Conservation (phyloP, 2,329 filamentous ascomycete species). For the Thelonectria olida region DNA sequence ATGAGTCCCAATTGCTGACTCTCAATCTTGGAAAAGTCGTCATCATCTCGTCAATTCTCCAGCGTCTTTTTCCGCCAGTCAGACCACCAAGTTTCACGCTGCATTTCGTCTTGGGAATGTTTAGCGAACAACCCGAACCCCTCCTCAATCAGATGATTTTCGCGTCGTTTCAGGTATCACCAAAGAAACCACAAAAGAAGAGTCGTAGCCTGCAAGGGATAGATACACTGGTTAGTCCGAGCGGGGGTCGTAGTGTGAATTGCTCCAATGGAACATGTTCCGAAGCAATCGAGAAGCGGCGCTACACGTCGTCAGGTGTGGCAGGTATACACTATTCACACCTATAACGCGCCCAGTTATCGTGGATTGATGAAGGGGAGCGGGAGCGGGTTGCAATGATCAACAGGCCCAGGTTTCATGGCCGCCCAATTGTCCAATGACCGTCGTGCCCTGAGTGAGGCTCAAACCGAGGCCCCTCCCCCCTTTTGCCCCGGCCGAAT, state of each 20-base stretch:
- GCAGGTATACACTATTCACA: slow-evolving; percentile 10
- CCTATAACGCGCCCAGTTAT: too few relatives aligned
- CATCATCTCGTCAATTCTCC: background rate
- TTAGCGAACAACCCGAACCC: background rate
- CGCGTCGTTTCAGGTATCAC: slow-evolving; percentile 17
- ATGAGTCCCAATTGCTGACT: background rate
- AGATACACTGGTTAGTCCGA: too few relatives aligned
- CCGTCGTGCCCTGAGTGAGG: slow-evolving; percentile 14
- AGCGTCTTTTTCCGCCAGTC: background rate
- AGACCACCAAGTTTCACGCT: slow-evolving; percentile 6
- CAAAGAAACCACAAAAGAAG: too few relatives aligned
- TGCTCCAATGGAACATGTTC: background rate
- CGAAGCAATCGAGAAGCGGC: slow-evolving; percentile 5
- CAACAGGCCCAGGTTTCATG: slow-evolving; percentile 28
- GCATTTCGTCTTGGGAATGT: background rate
- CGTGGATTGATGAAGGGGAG: slow-evolving; percentile 30
- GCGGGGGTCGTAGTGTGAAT: too few relatives aligned
- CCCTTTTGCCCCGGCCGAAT: background rate
- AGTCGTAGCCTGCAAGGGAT: too few relatives aligned
- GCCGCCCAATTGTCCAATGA: slow-evolving; percentile 26
- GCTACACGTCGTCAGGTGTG: too few relatives aligned
- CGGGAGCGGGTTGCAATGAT: slow-evolving; percentile 13
- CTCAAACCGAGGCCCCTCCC: slow-evolving; percentile 30
- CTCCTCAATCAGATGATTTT: slow-evolving; percentile 16
- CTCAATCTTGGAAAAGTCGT: background rate